Conservation (phyloP, 2,329 filamentous ascomycete genomes). For the Aaosphaeria arxii region DNA sequence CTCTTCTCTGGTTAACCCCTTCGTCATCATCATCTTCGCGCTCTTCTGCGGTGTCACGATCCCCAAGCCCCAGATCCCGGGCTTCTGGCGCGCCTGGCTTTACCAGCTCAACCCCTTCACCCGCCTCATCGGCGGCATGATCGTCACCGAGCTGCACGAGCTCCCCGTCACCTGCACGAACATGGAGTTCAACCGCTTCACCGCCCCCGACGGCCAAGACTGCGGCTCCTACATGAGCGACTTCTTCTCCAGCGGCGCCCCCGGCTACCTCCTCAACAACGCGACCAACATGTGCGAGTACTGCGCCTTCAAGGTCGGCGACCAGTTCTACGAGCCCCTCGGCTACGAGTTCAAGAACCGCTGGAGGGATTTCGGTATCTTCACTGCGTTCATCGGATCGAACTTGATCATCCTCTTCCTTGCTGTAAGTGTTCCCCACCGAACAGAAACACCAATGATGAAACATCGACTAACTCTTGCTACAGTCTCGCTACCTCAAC, state of each 20-base stretch:
- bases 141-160: conserved; percentile 72
- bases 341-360: conserved; percentile 64
- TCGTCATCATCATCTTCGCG: conserved; percentile 77
- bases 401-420: conserved; percentile 67
- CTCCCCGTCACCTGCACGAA: conserved; percentile 59
- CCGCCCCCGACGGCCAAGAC: conserved; percentile 60
- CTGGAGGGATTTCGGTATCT: conserved; percentile 83
- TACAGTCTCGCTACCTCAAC: conserved; percentile 42
- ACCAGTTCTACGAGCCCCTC: conserved; percentile 73
- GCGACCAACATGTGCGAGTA: conserved; percentile 69
- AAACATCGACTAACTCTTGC: conserved; percentile 7
- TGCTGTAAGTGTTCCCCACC: conserved; percentile 42
- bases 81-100: conserved; percentile 76
- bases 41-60: conserved; percentile 88
- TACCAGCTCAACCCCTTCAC: conserved; percentile 84
- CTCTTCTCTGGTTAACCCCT: conserved; percentile 75
- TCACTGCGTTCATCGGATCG: conserved; percentile 69
- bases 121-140: conserved; percentile 74
- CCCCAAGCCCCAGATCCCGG: conserved; percentile 71
- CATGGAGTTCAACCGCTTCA: conserved; percentile 66
- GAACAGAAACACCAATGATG: background rate
- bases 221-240: conserved; percentile 73
- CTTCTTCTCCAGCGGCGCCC: conserved; percentile 67
- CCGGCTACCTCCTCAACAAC: conserved; percentile 69
- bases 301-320: conserved; percentile 76